Evolutionary conservation across 2,329 filamentous ascomycete genomes (phyloP).

Genomic region (Sordariomycetes sp.): DNA sequence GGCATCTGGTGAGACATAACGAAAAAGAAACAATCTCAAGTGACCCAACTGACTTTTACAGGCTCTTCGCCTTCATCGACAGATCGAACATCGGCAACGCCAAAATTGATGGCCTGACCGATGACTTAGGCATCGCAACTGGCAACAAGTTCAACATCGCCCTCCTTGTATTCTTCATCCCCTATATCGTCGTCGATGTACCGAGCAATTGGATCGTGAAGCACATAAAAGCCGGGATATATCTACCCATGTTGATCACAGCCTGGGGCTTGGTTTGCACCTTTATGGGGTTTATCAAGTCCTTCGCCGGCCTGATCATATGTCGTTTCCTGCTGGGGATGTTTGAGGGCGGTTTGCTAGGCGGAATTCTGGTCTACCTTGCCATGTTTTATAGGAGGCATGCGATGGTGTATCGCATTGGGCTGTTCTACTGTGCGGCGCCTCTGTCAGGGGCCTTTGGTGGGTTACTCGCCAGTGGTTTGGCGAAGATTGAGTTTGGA

Average conservation of each 20-base stretch:
- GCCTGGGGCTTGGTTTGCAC: conserved; percentile 33
- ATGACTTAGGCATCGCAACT: conserved; percentile 22
- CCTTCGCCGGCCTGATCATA: conserved; percentile 34
- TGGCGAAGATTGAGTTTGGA: conserved; percentile 11
- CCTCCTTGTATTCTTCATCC: conserved; percentile 16
- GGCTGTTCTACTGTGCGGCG: conserved; percentile 13
- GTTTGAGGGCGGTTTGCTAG: conserved; percentile 49
- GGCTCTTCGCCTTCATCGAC: conserved; percentile 3
- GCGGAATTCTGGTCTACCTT: conserved; percentile 46
- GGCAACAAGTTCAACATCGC: conserved; percentile 52
- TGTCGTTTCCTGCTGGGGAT: conserved; percentile 40
- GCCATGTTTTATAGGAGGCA: conserved; percentile 41
- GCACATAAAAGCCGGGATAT: neutral
- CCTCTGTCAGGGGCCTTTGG: conserved; percentile 14
- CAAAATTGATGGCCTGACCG: conserved; percentile 15
- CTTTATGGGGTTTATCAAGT: conserved; percentile 42
- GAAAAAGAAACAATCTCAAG: neutral
- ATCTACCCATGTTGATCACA: conserved; percentile 2
- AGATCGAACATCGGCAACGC: conserved; percentile 9
- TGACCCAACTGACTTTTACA: too few species aligned
- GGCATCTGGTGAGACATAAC: neutral
- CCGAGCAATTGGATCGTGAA: conserved; percentile 25
- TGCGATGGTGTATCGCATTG: conserved; percentile 31
- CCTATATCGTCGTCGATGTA: conserved; percentile 46
- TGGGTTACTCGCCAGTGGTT: conserved; percentile 11